phyloP scores from a whole-genome alignment of 257 asterid genomes.

The Solanum peruvianum region DNA sequence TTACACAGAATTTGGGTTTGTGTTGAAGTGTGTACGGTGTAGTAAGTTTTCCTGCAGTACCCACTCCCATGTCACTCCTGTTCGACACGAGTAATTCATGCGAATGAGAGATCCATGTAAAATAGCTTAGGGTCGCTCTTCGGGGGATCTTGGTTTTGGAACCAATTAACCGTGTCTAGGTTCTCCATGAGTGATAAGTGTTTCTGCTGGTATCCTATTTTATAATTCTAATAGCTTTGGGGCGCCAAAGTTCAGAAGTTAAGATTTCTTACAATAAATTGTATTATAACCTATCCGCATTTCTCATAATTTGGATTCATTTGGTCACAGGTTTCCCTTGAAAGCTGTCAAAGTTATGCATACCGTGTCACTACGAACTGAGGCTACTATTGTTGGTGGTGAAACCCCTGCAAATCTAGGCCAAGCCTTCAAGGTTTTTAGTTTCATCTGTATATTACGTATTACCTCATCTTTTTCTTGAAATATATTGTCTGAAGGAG shows the following conservation, averaged over 20 bases:
- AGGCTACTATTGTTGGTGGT: slow-evolving; percentile 70
- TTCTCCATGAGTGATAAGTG: not conserved
- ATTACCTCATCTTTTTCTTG: not conserved
- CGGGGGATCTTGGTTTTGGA: not conserved
- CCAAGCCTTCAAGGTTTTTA: slow-evolving; percentile 73
- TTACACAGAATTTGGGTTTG: not conserved
- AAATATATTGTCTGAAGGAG: not conserved
- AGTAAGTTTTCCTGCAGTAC: not conserved
- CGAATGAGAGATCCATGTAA: not conserved
- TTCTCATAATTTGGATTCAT: not conserved
- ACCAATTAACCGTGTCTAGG: not conserved
- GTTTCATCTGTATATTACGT: not conserved
- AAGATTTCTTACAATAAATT: not conserved
- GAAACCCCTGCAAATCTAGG: slow-evolving; percentile 73
- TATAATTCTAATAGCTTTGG: not conserved
- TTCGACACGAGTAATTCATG: not conserved
- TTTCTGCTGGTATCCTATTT: not conserved
- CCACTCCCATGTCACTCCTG: not conserved
- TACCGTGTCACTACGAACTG: slow-evolving; percentile 82
- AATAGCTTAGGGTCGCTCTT: not conserved
- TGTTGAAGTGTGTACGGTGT: not conserved
- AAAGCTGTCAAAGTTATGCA: slow-evolving; percentile 98
- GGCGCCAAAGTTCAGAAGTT: not conserved
- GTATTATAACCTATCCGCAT: not conserved
- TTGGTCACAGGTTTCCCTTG: slow-evolving; percentile 41